A percentile compares a stretch with the other conserved stretches of the same genome.
These are phyloP conservation scores for Cyberlindnera petersonii DNA, from an alignment of 805 yeast genomes.

Conservation along the genomic window DNA sequence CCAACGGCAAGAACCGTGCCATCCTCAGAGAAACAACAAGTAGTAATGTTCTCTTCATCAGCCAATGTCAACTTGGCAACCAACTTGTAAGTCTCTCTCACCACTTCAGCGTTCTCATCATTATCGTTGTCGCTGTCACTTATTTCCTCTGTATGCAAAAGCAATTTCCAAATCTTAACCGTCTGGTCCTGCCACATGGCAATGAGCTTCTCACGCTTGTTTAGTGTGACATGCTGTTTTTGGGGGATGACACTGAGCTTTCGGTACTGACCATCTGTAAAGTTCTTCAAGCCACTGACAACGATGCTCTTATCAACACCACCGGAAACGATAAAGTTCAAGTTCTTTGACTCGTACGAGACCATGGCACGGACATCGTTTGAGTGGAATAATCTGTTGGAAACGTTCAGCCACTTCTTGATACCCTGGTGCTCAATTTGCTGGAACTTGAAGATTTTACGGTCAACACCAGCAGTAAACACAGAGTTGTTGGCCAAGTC, in stretches of 20 bases:
- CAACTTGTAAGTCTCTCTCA: conserved; percentile 44
- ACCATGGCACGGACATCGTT: conserved; percentile 80
- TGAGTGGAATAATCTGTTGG: conserved; percentile 77
- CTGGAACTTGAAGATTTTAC: conserved; percentile 74
- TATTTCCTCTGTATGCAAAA: conserved; percentile 26
- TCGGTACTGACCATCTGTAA: conserved; percentile 64
- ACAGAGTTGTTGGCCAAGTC: conserved; percentile 59
- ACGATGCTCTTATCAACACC: conserved; percentile 74
- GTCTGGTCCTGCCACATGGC: conserved; percentile 80
- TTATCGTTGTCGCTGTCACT: conserved; percentile 12
- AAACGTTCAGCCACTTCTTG: conserved; percentile 74
- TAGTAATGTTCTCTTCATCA: conserved; percentile 77
- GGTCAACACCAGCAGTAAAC: conserved; percentile 90
- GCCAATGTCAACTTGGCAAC: conserved; percentile 61
- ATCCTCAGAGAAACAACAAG: conserved; percentile 60
- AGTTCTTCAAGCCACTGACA: conserved; percentile 59
- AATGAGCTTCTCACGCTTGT: conserved; percentile 46
- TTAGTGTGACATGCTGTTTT: conserved; percentile 46
- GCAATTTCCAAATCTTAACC: conserved; percentile 75
- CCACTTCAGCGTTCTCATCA: conserved; percentile 23
- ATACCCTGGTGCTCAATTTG: conserved; percentile 14
- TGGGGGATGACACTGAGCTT: conserved; percentile 66
- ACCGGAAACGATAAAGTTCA: conserved; percentile 70
- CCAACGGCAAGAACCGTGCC: conserved; percentile 70
- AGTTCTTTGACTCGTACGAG: conserved; percentile 62